Base-by-base conservation (phyloP, 305 asterid species). In the Plantago lanceolata region DNA sequence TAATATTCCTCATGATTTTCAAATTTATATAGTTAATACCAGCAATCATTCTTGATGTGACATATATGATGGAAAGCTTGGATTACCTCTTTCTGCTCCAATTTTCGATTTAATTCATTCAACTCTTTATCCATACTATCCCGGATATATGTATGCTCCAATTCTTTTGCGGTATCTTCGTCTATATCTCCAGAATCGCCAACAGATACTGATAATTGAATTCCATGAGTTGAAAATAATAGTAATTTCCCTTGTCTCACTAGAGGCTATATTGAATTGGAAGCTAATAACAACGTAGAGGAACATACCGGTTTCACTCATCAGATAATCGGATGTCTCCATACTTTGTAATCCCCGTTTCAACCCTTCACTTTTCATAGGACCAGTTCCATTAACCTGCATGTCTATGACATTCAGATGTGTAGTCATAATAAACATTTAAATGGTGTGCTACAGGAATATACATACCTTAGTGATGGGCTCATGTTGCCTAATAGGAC, bases 131-230 rank as follows among this genome's bases (percentile, higher is more conserved):
- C 99, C 96, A 94, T 71, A 47, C 82, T 85, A 70, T 81, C 89
- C 85, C 90, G 99, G 76, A 94, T 74, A 75, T 88, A 90, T 59
- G 88, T 82, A 78, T 94, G 99, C 76, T 94, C 97, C 90, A 85
- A 88, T 73, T 90, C 99, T 71, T 94, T 94, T 4, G 75, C 95
- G 28, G 96, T 68, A 80, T 86, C 99, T 67, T 94, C 96, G 75
- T 94, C 97, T 61, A 82, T 78, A 72, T 84, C 97, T 43, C 75
- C 88, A 35, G 89, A 78, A 70, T 90, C 96, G 69, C 96, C 99
- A 85, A 81, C 70, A 75, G 62, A 59, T 33, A 62, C 47, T 50
- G 55, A 75, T 64, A 69, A 69, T 64, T 33, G 8, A 37, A 56
- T 52, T 43, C 74, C 24, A 16, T 16, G 19, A 26, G 44, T 56